Conservation (phyloP, 306 rosid genomes). For the Senna tora region DNA sequence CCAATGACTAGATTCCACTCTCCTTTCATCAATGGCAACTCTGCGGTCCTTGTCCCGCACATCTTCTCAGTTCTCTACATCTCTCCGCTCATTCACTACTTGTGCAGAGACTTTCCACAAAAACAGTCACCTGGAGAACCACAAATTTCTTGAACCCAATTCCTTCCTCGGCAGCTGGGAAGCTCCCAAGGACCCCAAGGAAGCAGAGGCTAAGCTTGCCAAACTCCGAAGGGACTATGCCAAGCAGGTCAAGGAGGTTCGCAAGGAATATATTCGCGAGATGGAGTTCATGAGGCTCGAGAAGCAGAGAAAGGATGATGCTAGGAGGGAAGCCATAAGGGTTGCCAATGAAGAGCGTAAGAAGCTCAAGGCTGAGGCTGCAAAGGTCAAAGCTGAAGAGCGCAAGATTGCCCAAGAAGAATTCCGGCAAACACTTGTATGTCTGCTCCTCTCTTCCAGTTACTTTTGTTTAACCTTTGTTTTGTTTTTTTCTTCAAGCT, state of each 20-base stretch:
- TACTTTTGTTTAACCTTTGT: neutral
- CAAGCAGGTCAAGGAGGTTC: slow-evolving; percentile 70
- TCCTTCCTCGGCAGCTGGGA: slow-evolving; percentile 76
- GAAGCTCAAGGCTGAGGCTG: slow-evolving; percentile 75
- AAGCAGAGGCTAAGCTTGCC: slow-evolving; percentile 70
- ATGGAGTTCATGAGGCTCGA: slow-evolving; percentile 69
- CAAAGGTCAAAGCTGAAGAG: slow-evolving; percentile 68
- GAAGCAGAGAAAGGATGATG: slow-evolving; percentile 73
- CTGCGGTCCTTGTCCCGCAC: slow-evolving; percentile 10
- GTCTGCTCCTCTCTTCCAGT: neutral
- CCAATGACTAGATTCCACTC: neutral
- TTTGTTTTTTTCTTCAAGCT: neutral
- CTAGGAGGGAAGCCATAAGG: slow-evolving; percentile 64
- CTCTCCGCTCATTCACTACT: slow-evolving; percentile 52
- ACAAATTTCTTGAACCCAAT: slow-evolving; percentile 51
- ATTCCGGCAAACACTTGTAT: slow-evolving; percentile 71
- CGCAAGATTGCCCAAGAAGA: slow-evolving; percentile 65
- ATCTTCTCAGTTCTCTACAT: slow-evolving; percentile 26
- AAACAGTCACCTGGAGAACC: slow-evolving; percentile 55
- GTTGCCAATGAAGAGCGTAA: slow-evolving; percentile 70
- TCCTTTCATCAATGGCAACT: slow-evolving; percentile 18
- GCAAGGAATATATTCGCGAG: slow-evolving; percentile 69
- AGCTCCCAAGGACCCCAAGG: slow-evolving; percentile 66
- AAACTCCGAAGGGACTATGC: slow-evolving; percentile 73
- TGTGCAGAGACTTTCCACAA: slow-evolving; percentile 50